Evolutionary conservation across 495 filamentous ascomycete species (phyloP).

Genomic region (Neurospora sp.): DNA sequence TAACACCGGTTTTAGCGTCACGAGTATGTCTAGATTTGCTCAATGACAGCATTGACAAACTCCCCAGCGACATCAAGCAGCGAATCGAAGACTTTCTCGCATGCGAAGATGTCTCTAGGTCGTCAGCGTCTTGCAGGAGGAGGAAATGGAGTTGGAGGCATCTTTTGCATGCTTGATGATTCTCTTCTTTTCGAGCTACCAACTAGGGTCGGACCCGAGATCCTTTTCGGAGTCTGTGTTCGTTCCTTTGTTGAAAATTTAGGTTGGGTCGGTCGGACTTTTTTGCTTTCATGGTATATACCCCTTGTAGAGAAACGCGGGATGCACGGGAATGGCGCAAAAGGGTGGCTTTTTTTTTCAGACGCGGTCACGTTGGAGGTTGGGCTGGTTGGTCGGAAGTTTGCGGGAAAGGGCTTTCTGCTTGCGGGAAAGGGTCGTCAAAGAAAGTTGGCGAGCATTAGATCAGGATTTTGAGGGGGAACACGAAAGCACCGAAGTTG

Average conservation of each 20-base stretch:
- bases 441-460: not conserved
- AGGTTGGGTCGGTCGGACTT: not conserved
- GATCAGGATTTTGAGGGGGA: not conserved
- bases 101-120: not conserved
- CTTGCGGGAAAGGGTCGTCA: not conserved
- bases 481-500: not conserved
- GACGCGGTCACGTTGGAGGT: not conserved
- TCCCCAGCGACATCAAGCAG: conserved; percentile 27
- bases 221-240: not conserved
- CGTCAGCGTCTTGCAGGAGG: not conserved
- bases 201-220: not conserved
- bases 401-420: not conserved
- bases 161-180: not conserved
- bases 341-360: not conserved
- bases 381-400: not conserved
- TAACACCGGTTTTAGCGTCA: conserved; percentile 20
- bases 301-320: not conserved
- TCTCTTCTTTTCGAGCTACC: not conserved
- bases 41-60: conserved; percentile 31
- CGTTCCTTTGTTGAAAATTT: not conserved
- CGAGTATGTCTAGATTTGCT: conserved; percentile 32
- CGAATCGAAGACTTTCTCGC: conserved; percentile 17
- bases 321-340: not conserved
- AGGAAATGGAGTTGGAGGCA: not conserved
- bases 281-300: not conserved